Percentiles rank a stretch among this genome's conserved stretches.
These are phyloP conservation scores for Talaromyces sp. DNA, from an alignment of 2,329 filamentous ascomycete species.

Conservation along the genomic window DNA sequence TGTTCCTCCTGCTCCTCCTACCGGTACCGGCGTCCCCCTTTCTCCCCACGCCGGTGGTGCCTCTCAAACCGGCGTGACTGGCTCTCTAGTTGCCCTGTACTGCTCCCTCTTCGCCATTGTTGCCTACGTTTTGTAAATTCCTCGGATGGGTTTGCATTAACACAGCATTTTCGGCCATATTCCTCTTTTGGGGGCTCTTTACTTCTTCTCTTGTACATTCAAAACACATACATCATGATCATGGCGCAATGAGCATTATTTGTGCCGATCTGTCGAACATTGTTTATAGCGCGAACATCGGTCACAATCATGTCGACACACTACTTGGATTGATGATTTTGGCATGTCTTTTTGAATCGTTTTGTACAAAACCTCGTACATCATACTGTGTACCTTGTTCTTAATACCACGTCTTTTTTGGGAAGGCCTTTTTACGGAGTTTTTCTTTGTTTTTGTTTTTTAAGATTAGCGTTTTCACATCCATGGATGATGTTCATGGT, in stretches of 20 bases:
- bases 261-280: neutral
- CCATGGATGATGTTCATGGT: neutral
- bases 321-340: slow-evolving; percentile 1
- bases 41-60: slow-evolving; percentile 1
- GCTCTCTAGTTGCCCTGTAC: slow-evolving; percentile 13
- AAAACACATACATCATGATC: slow-evolving; percentile 5
- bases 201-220: slow-evolving; percentile 3
- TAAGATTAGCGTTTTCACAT: neutral
- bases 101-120: slow-evolving; percentile 14
- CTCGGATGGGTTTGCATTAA: neutral
- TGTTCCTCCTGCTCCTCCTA: neutral
- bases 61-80: slow-evolving; percentile 1
- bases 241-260: slow-evolving; percentile 5
- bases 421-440: neutral
- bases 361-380: neutral
- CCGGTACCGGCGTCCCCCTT: neutral
- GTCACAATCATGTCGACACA: neutral
- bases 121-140: slow-evolving; percentile 12
- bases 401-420: neutral
- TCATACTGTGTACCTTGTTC: neutral
- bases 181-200: neutral
- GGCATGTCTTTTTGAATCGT: neutral
- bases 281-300: neutral
- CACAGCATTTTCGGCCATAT: neutral
- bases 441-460: neutral